Evolutionary conservation across 768 basidiomycete genomes (phyloP), one percentile per base, ranked within the genome.

Genomic region (Calocybe cyanea): DNA sequence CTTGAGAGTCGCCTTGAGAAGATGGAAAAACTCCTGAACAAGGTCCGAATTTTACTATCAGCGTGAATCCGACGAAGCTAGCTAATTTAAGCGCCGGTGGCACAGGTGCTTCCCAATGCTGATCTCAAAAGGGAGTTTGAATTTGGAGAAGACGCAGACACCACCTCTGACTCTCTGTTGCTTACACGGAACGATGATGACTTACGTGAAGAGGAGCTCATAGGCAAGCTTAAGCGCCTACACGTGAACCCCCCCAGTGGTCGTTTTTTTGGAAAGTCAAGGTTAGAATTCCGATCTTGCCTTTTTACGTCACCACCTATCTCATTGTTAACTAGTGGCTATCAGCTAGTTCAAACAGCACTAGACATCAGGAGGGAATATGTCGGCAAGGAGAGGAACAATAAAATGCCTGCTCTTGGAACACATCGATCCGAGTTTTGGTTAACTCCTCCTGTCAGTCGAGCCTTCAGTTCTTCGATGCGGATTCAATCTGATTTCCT

Each of bases 101-200:
- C 63, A 50, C 59, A 72, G 56, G 61, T 77, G 14, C 53, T 81
- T 34, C 84, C 85, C 2, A 80, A 81, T 35, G 71, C 78, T 17
- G 83, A 89, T 59, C 68, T 88, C 37, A 72, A 73, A 13, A 67
- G 73, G 49, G 80, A 85, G 55, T 63, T 85, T 11, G 81, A 78
- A 13, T 67, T 68, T 42, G 42, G 58, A 36, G 53, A 50, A 19
- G 65, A 69, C 21, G 25, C 5, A 39, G 71, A 71, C 58, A 50
- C 63, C 57, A 37, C 63, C 64, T 36, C 61, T 54, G 58, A 67
- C 55, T 55, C 68, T 61, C 67, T 63, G 7, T 45, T 45, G 13
- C 31, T 66, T 20, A 54, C 64, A 2, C 59, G 66, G 10, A 66
- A 65, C 36, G 66, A 66, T 40, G 66, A 65, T 10, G 65, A 69